Percentiles rank a stretch among this genome's conserved stretches.
phyloP scores from a whole-genome alignment of 2,329 filamentous ascomycete genomes.

The Fusarium sp. region DNA sequence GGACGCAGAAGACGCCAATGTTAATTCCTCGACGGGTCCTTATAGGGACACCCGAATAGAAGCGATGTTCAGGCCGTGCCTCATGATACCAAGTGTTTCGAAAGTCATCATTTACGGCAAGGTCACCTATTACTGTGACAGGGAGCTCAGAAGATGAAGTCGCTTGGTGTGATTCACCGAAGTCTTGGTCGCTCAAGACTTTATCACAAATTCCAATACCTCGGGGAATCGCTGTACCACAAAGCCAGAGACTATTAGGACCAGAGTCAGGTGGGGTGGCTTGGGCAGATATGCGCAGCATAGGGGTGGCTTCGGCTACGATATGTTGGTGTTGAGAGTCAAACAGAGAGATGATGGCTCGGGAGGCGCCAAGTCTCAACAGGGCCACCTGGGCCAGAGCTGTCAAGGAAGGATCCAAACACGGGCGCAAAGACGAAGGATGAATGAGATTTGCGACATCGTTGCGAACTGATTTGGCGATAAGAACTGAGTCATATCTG shows the following conservation, averaged over 20 bases:
- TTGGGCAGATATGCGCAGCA: conserved; percentile 48
- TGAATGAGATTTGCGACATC: conserved; percentile 37
- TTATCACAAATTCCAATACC: conserved; percentile 45
- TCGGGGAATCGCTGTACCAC: conserved; percentile 48
- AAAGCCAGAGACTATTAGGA: conserved; percentile 44
- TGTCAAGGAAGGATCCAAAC: conserved; percentile 56
- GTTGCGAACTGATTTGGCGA: conserved; percentile 37
- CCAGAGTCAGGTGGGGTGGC: conserved; percentile 32
- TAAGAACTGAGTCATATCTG: conserved; percentile 34
- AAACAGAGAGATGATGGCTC: conserved; percentile 63
- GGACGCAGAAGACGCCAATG: conserved; percentile 54
- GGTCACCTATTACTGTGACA: conserved; percentile 49
- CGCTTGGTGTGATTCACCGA: neutral
- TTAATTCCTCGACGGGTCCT: conserved; percentile 53
- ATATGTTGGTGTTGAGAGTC: conserved; percentile 60
- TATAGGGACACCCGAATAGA: conserved; percentile 57
- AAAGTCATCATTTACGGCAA: conserved; percentile 46
- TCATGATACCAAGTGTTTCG: conserved; percentile 35
- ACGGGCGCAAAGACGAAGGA: conserved; percentile 41
- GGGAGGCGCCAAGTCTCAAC: conserved; percentile 54
- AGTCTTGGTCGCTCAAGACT: conserved; percentile 22
- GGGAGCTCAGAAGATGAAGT: conserved; percentile 35
- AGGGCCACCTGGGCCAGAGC: conserved; percentile 62
- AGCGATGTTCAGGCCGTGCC: conserved; percentile 42
- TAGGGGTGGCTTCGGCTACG: conserved; percentile 61